Evolutionary conservation across 306 rosid species (phyloP), one percentile per base, ranked within the genome.

Genomic region (Hippophae rhamnoides): DNA sequence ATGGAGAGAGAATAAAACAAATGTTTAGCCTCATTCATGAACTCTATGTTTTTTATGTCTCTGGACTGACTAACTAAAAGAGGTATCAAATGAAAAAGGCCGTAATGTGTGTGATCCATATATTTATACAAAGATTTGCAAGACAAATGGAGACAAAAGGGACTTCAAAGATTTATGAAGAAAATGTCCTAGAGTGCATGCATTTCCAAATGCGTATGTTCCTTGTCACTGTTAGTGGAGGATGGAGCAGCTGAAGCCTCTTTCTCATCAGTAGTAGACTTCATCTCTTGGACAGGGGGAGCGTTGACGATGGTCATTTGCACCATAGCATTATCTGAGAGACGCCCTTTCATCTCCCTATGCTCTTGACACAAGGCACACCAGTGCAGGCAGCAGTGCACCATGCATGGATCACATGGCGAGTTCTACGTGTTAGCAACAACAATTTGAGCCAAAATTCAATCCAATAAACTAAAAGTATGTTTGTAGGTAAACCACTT

Each of bases 291-390:
- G 73, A 72, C 54, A 1, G 95, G 95, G 40, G 97, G 97, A 12
- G 94, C 90, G 73, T 84, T 84, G 48, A 88, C 84, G 0, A 93
- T 71, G 0, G 95, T 93, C 95, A 93, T 86, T 18, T 85, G 84
- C 67, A 82, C 69, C 23, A 65, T 84, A 7, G 66, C 40, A 26
- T 65, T 75, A 46, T 93, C 95, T 0, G 97, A 69, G 38, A 93
- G 95, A 49, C 95, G 76, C 43, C 84, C 85, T 72, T 82, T 84
- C 90, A 82, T 86, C 90, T 93, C 99, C 73, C 95, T 69, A 77
- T 93, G 99, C 83, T 93, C 97, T 69, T 88, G 95, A 72, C 99
- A 93, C 70, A 93, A 54, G 77, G 97, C 99, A 18, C 99, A 88
- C 95, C 95, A 83, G 78, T 92, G 96, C 67, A 81, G 68, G 77